Conservation (phyloP, 805 yeast species). For the Candida quercuum region DNA sequence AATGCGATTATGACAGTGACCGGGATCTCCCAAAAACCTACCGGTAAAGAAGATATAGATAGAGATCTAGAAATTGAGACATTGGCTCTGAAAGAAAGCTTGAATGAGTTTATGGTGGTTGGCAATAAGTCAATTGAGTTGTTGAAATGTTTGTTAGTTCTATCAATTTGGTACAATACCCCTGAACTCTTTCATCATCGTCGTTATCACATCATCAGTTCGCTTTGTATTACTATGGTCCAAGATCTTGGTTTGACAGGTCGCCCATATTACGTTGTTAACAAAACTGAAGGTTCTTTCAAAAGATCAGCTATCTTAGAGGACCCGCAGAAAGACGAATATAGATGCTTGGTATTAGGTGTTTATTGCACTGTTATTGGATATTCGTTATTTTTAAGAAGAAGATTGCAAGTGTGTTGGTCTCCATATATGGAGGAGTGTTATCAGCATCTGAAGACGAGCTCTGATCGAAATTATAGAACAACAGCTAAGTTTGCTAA, state of each 20-base stretch:
- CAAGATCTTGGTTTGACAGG: slow-evolving; percentile 74
- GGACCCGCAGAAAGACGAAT: slow-evolving; percentile 38
- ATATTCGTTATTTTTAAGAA: slow-evolving; percentile 58
- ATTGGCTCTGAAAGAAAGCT: slow-evolving; percentile 43
- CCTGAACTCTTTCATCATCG: slow-evolving; percentile 80
- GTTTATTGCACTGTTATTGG: slow-evolving; percentile 60
- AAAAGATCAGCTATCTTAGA: slow-evolving; percentile 34
- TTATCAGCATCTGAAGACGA: slow-evolving; percentile 40
- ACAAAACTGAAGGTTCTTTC: slow-evolving; percentile 34
- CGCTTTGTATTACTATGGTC: slow-evolving; percentile 59
- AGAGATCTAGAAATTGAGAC: slow-evolving; percentile 45
- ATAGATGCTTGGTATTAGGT: slow-evolving; percentile 46
- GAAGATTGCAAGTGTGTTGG: slow-evolving; percentile 61
- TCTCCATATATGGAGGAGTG: slow-evolving; percentile 56
- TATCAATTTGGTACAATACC: slow-evolving; percentile 76
- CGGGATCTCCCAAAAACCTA: slow-evolving; percentile 35
- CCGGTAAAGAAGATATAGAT: slow-evolving; percentile 28
- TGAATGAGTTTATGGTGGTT: slow-evolving; percentile 56
- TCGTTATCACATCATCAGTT: slow-evolving; percentile 64
- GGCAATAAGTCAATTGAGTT: slow-evolving; percentile 71
- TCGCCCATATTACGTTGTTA: slow-evolving; percentile 37
- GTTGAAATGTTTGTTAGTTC: slow-evolving; percentile 52
- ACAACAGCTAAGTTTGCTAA: slow-evolving; percentile 54
- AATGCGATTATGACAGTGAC: slow-evolving; percentile 60
- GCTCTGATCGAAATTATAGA: slow-evolving; percentile 26